These are phyloP conservation scores for Fomitopsis pinicola DNA, from an alignment of 1,284 basidiomycete genomes.

Conservation along the genomic window DNA sequence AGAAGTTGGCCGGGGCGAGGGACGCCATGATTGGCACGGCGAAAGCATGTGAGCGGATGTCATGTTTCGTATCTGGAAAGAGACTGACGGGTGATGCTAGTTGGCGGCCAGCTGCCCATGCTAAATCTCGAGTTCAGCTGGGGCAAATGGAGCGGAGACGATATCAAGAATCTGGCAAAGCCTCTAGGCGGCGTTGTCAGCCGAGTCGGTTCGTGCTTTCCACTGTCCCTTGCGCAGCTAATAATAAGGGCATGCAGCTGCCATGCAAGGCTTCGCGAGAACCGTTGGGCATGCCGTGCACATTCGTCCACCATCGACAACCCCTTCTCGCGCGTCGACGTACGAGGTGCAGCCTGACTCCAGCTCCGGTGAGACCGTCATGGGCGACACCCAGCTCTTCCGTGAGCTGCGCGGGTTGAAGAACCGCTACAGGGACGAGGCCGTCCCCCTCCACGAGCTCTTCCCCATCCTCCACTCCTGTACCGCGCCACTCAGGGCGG, in stretches of 20 bases:
- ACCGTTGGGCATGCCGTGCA: background rate
- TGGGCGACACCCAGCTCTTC: slow-evolving; percentile 37
- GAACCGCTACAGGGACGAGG: slow-evolving; percentile 25
- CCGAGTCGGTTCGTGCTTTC: slow-evolving; percentile 34
- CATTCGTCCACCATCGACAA: background rate
- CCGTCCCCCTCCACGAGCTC: slow-evolving; percentile 40
- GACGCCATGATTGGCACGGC: slow-evolving; percentile 21
- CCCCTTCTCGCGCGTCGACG: background rate
- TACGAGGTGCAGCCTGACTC: background rate
- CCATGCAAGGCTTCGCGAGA: background rate
- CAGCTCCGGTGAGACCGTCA: background rate
- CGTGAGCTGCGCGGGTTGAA: slow-evolving; percentile 29
- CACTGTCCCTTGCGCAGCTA: slow-evolving; percentile 4
- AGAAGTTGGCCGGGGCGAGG: slow-evolving; percentile 25
- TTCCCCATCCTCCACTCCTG: slow-evolving; percentile 46
- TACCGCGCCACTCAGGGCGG: slow-evolving; percentile 32
- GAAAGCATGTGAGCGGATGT: slow-evolving; percentile 17
- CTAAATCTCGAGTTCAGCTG: slow-evolving; percentile 51
- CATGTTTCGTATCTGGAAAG: background rate
- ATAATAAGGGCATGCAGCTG: background rate
- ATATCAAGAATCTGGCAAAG: slow-evolving; percentile 41
- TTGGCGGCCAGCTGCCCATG: slow-evolving; percentile 40
- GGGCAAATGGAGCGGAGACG: slow-evolving; percentile 50
- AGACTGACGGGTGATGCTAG: slow-evolving; percentile 11
- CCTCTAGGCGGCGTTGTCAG: slow-evolving; percentile 40